Percentiles rank a stretch among this genome's conserved stretches.
Conservation (phyloP, 2,329 filamentous ascomycete genomes). For the Colletotrichum lini region DNA sequence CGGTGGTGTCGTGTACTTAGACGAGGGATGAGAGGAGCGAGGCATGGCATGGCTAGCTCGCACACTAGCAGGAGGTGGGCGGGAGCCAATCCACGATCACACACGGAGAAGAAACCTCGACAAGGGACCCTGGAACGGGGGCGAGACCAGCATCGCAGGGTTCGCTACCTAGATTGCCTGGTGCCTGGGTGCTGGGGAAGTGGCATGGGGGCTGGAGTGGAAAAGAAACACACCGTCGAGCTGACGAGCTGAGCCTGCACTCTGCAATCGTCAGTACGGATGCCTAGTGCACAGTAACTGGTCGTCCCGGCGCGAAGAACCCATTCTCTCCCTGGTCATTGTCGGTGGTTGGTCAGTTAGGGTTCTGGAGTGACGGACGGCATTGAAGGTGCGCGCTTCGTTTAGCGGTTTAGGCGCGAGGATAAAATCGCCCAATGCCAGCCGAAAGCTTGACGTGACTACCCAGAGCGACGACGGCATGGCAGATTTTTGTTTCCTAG, state of each 20-base stretch:
- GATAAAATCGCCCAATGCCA: conserved; percentile 9
- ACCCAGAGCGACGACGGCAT: neutral
- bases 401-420: conserved; percentile 18
- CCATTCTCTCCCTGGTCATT: conserved; percentile 4
- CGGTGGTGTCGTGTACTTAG: neutral
- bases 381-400: conserved; percentile 8
- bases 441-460: conserved; percentile 34
- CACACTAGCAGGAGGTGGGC: conserved; percentile 19
- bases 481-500: neutral
- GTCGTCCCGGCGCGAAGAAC: conserved; percentile 7
- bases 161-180: neutral
- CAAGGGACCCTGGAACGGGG: conserved; percentile 26
- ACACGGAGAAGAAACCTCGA: conserved; percentile 2
- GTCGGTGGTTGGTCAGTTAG: conserved; percentile 2
- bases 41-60: conserved; percentile 19
- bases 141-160: conserved; percentile 2
- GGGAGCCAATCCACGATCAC: conserved; percentile 27
- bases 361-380: neutral
- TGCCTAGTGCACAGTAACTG: neutral
- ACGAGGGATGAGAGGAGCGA: conserved; percentile 10
- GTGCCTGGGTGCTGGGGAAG: neutral
- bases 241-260: neutral
- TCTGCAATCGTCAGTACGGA: neutral
- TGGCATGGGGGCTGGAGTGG: neutral
- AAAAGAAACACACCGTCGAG: neutral